phyloP scores from a whole-genome alignment of 2,329 filamentous ascomycete genomes.

The Colletotrichum nymphaeae region DNA sequence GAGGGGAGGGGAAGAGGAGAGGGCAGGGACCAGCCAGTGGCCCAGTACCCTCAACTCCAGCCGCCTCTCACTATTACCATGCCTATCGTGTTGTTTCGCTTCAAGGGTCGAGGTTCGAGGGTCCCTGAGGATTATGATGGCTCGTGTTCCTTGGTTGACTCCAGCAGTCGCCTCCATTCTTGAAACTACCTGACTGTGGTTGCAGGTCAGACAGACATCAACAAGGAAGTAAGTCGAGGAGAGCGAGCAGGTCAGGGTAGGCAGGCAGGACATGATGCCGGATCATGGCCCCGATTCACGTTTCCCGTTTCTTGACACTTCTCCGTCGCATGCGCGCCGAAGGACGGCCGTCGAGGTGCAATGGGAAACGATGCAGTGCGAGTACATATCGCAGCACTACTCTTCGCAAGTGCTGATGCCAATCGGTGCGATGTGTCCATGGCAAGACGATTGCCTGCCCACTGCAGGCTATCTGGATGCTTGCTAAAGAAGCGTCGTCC shows the following conservation, averaged over 20 bases:
- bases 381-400: constrained; percentile 26
- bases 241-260: constrained; percentile 3
- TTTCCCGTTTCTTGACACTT: constrained; percentile 2
- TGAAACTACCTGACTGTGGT: neutral
- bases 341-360: neutral
- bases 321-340: neutral
- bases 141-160: constrained; percentile 27
- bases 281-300: constrained; percentile 18
- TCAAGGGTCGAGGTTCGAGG: constrained; percentile 29
- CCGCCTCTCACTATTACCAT: constrained; percentile 27
- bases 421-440: constrained; percentile 24
- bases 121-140: constrained; percentile 17
- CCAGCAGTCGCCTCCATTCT: constrained; percentile 2
- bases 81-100: constrained; percentile 18
- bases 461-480: constrained; percentile 10
- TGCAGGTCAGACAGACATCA: neutral
- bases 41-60: constrained; percentile 20
- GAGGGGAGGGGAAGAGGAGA: neutral
- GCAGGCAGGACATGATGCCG: neutral
- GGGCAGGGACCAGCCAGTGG: constrained; percentile 15
- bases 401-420: constrained; percentile 34
- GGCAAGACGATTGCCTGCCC: constrained; percentile 4
- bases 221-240: constrained; percentile 4
- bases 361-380: constrained; percentile 10
- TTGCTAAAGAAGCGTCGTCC: constrained; percentile 36